Base-by-base conservation (phyloP, 2,329 filamentous ascomycete species). In the Setomelanomma holmii region DNA sequence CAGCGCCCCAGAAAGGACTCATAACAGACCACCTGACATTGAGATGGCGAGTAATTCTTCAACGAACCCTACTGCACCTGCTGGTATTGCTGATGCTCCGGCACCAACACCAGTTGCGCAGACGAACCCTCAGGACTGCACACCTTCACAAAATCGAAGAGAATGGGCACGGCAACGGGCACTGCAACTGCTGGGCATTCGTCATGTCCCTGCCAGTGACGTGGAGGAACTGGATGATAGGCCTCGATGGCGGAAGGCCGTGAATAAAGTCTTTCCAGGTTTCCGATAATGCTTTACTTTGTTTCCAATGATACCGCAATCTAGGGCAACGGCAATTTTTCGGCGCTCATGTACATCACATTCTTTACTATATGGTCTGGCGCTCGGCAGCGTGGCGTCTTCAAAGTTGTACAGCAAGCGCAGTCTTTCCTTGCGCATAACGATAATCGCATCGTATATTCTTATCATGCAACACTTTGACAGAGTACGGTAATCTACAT, bases 151-250 rank as follows among this genome's bases (percentile, higher is more conserved):
- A 4, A 68, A 73, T 27, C 68, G 77, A 34, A 63, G 77, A 45
- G 77, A 80, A 51, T 79, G 78, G 77, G 77, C 78, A 4, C 71
- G 77, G 4, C 75, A 78, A 52, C 68, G 79, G 40, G 78, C 78
- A 8, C 53, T 79, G n/a, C 65, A 72, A 8, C 71, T 81, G 61
- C 68, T 80, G 4, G 78, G 77, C n/a, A 62, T 62, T 38, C 55
- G 59, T 1, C 54, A 63, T 10, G 57, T 52, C 11, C 65, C 69
- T 1, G 45, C 54, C 11, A 57, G 53, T 23, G 61, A 60, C 10
- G 64, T 61, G 24, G 69, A 70, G 11, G 61, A 72, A 30, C 61
- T 65, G 21, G 49, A 55, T 23, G 39, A 34, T 5, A 43, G 49
- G 0, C 58, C 68, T 7, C 54, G 55, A 14, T 74, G 69, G 69